Evolutionary conservation across 1,284 basidiomycete species (phyloP).

Genomic region (Tetrapyrgos nigripes): DNA sequence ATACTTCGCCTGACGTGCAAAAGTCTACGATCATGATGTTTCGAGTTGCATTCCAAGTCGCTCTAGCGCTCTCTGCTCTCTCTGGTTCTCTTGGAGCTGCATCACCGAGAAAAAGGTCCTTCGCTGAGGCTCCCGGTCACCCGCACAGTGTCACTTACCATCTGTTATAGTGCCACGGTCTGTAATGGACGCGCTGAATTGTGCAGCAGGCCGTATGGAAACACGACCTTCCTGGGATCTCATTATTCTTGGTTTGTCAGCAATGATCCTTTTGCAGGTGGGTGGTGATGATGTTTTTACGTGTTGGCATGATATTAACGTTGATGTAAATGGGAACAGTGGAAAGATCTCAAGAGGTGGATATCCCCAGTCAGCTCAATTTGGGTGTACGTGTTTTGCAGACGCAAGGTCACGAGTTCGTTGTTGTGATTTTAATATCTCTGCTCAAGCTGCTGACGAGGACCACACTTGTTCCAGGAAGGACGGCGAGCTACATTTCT

Average conservation of each 20-base stretch:
- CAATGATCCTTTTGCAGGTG: constrained; percentile 52
- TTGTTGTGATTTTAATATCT: neutral
- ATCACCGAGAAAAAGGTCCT: neutral
- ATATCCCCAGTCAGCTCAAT: constrained; percentile 62
- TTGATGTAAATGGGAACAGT: constrained; percentile 38
- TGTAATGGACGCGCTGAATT: constrained; percentile 65
- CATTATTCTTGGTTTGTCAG: constrained; percentile 76
- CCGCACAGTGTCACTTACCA: neutral
- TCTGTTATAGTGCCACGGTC: constrained; percentile 39
- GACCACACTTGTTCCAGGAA: constrained; percentile 27
- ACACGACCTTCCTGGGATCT: constrained; percentile 69
- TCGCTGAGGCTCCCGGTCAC: no score
- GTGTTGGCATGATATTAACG: neutral
- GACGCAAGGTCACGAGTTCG: constrained; percentile 67
- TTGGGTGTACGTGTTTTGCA: constrained; percentile 79
- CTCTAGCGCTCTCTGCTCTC: neutral
- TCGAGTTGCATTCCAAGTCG: neutral
- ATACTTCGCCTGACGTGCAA: no score
- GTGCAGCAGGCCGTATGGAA: constrained; percentile 66
- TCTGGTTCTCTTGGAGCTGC: neutral
- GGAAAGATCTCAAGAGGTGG: constrained; percentile 65
- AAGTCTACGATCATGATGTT: no score
- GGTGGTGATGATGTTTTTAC: constrained; percentile 21
- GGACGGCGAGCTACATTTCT: constrained; percentile 60
- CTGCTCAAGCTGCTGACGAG: neutral